Percentiles rank a stretch among this genome's conserved stretches.
phyloP scores from a whole-genome alignment of 1,284 basidiomycete genomes.

The Limonomyces culmigenus region DNA sequence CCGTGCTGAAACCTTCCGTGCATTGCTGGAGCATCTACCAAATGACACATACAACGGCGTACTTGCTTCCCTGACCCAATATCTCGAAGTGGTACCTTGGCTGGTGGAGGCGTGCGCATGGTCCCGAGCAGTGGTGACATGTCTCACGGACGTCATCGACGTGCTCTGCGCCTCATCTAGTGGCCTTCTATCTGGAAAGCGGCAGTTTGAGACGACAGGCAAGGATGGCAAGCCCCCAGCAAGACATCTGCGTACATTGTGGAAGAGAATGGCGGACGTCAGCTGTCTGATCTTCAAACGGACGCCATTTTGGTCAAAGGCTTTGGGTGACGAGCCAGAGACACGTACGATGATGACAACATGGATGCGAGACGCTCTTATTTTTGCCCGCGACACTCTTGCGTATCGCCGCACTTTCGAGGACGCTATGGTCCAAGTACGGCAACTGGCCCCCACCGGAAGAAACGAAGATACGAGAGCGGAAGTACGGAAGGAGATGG shows the following conservation, averaged over 20 bases:
- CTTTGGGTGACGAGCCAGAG: slow-evolving; percentile 61
- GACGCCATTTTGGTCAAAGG: slow-evolving; percentile 68
- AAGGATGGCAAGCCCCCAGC: too few species aligned
- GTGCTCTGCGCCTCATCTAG: slow-evolving; percentile 60
- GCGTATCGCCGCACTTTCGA: slow-evolving; percentile 46
- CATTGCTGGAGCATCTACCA: slow-evolving; percentile 50
- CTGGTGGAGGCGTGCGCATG: slow-evolving; percentile 79
- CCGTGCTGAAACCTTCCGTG: slow-evolving; percentile 73
- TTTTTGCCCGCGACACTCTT: slow-evolving; percentile 76
- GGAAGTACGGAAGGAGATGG: too few species aligned
- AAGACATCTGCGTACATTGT: slow-evolving; percentile 58
- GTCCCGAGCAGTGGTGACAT: slow-evolving; percentile 78
- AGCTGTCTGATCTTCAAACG: slow-evolving; percentile 72
- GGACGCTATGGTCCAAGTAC: slow-evolving; percentile 28
- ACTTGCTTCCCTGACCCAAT: slow-evolving; percentile 46
- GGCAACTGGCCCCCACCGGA: slow-evolving; percentile 26
- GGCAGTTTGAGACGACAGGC: too few species aligned
- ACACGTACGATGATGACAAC: slow-evolving; percentile 84
- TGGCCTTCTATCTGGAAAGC: slow-evolving; percentile 57
- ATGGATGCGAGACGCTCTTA: slow-evolving; percentile 95
- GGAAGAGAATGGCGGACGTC: slow-evolving; percentile 69
- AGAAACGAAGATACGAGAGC: too few species aligned
- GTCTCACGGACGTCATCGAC: slow-evolving; percentile 83
- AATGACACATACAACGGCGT: slow-evolving; percentile 54
- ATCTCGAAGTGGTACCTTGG: slow-evolving; percentile 45